Evolutionary conservation across 73 alveolate species (phyloP).

Genomic region (Uronychia binucleata): DNA sequence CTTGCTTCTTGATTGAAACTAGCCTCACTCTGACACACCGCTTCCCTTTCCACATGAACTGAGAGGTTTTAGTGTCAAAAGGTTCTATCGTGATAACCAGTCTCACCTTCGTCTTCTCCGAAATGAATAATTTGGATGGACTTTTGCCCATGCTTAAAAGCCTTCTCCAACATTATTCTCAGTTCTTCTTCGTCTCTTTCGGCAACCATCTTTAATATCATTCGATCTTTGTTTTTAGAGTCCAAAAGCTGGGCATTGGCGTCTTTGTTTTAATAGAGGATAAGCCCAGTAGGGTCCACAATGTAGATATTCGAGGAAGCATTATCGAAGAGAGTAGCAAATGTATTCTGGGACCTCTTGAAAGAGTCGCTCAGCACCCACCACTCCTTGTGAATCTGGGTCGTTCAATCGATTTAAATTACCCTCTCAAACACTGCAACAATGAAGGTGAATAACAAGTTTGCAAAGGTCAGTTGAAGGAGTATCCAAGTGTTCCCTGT

Average conservation of each 20-base stretch:
- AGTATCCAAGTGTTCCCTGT: neutral
- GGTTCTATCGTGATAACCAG: neutral
- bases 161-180: neutral
- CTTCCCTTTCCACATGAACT: neutral
- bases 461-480: neutral
- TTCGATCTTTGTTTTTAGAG: neutral
- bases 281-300: neutral
- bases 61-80: neutral
- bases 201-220: neutral
- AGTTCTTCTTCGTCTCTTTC: neutral
- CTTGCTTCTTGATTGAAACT: neutral
- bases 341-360: neutral
- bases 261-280: neutral
- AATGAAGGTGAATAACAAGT: neutral
- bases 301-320: neutral
- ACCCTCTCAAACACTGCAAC: neutral
- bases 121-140: neutral
- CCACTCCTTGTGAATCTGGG: neutral
- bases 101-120: neutral
- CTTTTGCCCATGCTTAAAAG: neutral
- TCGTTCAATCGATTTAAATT: neutral
- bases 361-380: neutral
- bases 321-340: neutral
- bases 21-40: neutral
- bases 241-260: neutral